Conservation (phyloP, 192 early-diverging fungal species). For the Coemansia sp. region DNA sequence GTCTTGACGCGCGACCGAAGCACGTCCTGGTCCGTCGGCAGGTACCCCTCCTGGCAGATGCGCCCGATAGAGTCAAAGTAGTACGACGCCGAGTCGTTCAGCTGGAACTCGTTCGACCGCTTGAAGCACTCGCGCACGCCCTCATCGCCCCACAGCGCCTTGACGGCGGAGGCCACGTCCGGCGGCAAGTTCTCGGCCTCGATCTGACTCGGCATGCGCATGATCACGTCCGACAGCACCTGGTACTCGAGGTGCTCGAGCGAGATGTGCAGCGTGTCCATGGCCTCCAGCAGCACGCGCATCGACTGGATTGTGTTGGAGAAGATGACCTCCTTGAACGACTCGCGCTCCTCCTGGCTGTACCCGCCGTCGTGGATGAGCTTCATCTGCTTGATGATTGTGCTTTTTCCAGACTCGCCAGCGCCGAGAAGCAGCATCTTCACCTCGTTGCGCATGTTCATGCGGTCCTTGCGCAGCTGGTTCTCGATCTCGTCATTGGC, state of each 20-base stretch:
- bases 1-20: slow-evolving; percentile 95
- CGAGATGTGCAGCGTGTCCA: slow-evolving; percentile 76
- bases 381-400: slow-evolving; percentile 98
- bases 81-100: slow-evolving; percentile 93
- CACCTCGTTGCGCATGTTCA: slow-evolving; percentile 56
- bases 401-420: slow-evolving; percentile 95
- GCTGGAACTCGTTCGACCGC: slow-evolving; percentile 79
- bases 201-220: slow-evolving; percentile 84
- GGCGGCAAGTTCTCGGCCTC: slow-evolving; percentile 71
- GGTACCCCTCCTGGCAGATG: slow-evolving; percentile 79
- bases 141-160: slow-evolving; percentile 74
- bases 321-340: slow-evolving; percentile 78
- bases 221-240: slow-evolving; percentile 69
- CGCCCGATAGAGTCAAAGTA: slow-evolving; percentile 91
- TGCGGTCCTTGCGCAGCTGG: slow-evolving; percentile 58
- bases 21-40: slow-evolving; percentile 93
- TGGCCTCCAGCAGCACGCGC: slow-evolving; percentile 72
- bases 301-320: slow-evolving; percentile 88
- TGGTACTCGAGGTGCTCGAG: slow-evolving; percentile 73
- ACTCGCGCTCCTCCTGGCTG: slow-evolving; percentile 75
- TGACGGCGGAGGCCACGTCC: slow-evolving; percentile 71
- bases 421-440: slow-evolving; percentile 69
- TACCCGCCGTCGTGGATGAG: slow-evolving; percentile 95
- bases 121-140: slow-evolving; percentile 65
- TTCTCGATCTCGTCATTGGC: slow-evolving; percentile 62